Conservation (phyloP, 768 basidiomycete genomes). For the Pleurotus sapidus region DNA sequence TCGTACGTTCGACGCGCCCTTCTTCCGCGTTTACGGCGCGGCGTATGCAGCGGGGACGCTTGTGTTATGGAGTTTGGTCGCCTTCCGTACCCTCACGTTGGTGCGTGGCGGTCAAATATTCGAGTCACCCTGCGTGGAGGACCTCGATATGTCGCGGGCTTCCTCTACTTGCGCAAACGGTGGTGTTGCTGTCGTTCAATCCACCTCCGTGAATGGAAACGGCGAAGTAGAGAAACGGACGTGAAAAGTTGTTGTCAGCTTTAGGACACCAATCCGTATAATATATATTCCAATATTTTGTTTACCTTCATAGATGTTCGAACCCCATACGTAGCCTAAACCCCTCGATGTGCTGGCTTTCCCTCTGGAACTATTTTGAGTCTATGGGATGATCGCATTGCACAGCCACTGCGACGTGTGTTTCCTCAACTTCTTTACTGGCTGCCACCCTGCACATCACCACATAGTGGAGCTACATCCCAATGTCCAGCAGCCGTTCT, state of each 20-base stretch:
- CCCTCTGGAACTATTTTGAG: too few relatives aligned
- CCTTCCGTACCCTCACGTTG: constrained; percentile 34
- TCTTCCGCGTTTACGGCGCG: constrained; percentile 57
- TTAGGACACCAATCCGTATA: too few relatives aligned
- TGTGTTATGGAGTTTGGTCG: constrained; percentile 50
- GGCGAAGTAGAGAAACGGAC: not conserved
- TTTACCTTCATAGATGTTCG: too few relatives aligned
- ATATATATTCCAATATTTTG: too few relatives aligned
- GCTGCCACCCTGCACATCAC: not conserved
- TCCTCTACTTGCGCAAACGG: not conserved
- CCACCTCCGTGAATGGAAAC: not conserved
- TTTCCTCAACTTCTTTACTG: not conserved
- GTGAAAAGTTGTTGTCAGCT: too few relatives aligned
- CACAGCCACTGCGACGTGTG: constrained; percentile 10
- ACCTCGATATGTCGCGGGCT: constrained; percentile 17
- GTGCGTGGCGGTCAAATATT: constrained; percentile 37
- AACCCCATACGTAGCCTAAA: too few relatives aligned
- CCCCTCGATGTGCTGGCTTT: too few relatives aligned
- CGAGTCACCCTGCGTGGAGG: constrained; percentile 37
- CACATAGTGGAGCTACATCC: constrained; percentile 17
- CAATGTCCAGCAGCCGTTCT: constrained; percentile 24
- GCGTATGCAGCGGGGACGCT: constrained; percentile 50
- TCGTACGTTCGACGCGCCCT: constrained; percentile 44
- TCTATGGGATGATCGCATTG: not conserved
- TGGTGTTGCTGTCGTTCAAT: not conserved